Base-by-base conservation (phyloP, 495 filamentous ascomycete genomes). In the Penicillium cosmopolitanum region DNA sequence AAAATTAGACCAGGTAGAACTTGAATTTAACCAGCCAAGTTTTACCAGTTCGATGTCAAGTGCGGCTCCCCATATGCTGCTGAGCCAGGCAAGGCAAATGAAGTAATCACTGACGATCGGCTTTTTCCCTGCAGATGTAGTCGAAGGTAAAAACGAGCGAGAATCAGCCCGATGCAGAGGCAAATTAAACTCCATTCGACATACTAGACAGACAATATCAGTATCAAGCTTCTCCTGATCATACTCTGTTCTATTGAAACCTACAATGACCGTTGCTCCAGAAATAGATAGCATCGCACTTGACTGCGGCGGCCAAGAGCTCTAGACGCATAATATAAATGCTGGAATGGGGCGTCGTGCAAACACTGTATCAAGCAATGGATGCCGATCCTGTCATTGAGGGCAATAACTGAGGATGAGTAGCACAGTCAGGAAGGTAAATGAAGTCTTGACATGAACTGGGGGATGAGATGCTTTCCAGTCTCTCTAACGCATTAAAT, bases 71-170 rank as follows among this genome's bases (percentile, higher is more conserved):
- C 40, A 43, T 15, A 16, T 43, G 16, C 40, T 13, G 40, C 40
- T 43, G 12, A 43, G 40, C 40, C 40, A 43, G 10, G 15, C 15
- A 43, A 43, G 40, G 40, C 40, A 43, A n/a, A 43, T 43, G 40
- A 43, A 4, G 6, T 18, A 43, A 18, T 43, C 40, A 13, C 40
- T 43, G 15, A 43, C 13, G 40, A 43, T 43, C 40, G 15, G 40
- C 40, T 1, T 16, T 43, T 43, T 15, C 16, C 13, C 40, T 43
- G 40, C 40, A 43, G 40, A 18, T 13, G 40, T 18, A 16, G 40
- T 43, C 40, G 40, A 15, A 43, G 15, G 40, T 43, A 9, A 43
- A 43, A 7, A 43, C 40, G 40, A 43, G 40, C 40, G 40, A 43
- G 40, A 43, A 43, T 43, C 11, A 43, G 16, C 12, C 13, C 12